Evolutionary conservation across 306 rosid genomes (phyloP).

Genomic region (Quercus robur): DNA sequence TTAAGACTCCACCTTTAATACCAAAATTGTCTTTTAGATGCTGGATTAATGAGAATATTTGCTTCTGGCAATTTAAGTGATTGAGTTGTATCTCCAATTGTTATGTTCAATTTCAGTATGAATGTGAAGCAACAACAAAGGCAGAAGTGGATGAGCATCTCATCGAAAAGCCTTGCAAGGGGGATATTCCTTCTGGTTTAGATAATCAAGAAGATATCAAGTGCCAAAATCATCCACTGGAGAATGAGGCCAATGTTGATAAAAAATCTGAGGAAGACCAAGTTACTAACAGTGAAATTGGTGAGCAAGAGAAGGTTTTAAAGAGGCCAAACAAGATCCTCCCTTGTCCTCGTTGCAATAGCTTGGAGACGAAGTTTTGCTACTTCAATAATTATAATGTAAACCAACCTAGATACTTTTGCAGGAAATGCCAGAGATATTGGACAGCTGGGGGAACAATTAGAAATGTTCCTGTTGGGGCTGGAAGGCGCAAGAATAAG

Average conservation of each 20-base stretch:
- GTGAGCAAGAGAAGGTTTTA: constrained; percentile 36
- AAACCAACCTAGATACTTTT: constrained; percentile 64
- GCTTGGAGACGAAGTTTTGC: constrained; percentile 63
- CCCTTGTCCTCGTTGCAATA: constrained; percentile 63
- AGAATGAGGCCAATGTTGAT: constrained; percentile 14
- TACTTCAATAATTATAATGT: constrained; percentile 67
- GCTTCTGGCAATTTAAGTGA: not conserved
- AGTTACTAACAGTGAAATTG: constrained; percentile 23
- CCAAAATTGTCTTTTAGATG: not conserved
- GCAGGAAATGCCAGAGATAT: constrained; percentile 66
- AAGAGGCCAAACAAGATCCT: constrained; percentile 57
- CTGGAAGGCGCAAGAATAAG: constrained; percentile 61
- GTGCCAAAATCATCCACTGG: constrained; percentile 2
- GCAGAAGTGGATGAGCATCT: constrained; percentile 18
- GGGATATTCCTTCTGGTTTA: constrained; percentile 8
- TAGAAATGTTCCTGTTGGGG: constrained; percentile 62
- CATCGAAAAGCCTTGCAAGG: constrained; percentile 12
- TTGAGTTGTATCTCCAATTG: not conserved
- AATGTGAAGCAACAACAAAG: constrained; percentile 20
- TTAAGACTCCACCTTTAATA: not conserved
- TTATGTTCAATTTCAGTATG: constrained; percentile 33
- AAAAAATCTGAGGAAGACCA: constrained; percentile 24
- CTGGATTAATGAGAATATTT: constrained; percentile 3
- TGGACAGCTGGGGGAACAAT: constrained; percentile 75
- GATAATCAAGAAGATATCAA: constrained; percentile 1